Conservation (phyloP, 179 eudicot genomes). For the Camellia oleifera region DNA sequence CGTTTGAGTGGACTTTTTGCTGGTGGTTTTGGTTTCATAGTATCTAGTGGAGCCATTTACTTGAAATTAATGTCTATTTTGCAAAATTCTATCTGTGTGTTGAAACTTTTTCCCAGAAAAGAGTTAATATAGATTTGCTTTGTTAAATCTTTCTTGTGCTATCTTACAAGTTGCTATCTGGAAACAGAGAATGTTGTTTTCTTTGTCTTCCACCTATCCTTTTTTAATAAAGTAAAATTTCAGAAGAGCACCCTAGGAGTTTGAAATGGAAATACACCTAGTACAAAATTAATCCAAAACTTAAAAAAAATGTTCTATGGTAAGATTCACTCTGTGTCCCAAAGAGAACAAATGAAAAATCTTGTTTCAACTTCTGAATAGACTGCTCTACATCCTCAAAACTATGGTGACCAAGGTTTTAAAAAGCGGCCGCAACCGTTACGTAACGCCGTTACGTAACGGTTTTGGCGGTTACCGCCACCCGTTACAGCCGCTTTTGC, state of each 20-base stretch:
- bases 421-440: no score
- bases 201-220: background rate
- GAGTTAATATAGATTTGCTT: background rate
- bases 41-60: slow-evolving; percentile 1
- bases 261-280: background rate
- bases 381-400: background rate
- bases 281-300: background rate
- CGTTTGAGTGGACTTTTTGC: background rate
- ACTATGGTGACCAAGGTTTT: background rate
- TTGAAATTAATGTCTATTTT: background rate
- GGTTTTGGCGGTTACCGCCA: no score
- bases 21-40: background rate
- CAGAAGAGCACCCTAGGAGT: background rate
- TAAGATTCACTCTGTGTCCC: background rate
- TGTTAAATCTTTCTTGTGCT: background rate
- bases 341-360: background rate
- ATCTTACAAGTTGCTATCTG: background rate
- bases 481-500: no score
- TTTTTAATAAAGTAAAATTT: no score
- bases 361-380: background rate
- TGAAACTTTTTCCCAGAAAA: background rate
- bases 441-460: no score
- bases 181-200: background rate
- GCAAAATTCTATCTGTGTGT: background rate
- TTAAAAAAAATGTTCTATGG: background rate